These are phyloP conservation scores for Lophiotrema nucula DNA, from an alignment of 495 filamentous ascomycete species.

Conservation along the genomic window DNA sequence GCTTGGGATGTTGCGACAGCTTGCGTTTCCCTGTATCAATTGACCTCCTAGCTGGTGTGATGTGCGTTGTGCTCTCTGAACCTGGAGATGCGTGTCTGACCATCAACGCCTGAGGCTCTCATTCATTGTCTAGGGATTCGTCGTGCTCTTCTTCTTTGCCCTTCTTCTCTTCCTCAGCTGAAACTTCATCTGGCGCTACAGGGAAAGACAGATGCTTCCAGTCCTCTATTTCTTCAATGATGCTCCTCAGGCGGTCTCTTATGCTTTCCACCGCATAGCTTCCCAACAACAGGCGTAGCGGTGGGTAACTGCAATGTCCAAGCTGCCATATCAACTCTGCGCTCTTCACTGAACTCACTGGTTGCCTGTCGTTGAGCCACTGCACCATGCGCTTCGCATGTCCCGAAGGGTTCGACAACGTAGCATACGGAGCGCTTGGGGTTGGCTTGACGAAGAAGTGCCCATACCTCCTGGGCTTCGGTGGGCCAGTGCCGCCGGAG, in stretches of 20 bases:
- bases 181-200: conserved; percentile 27
- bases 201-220: conserved; percentile 47
- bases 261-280: conserved; percentile 96
- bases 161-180: not conserved
- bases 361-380: conserved; percentile 89
- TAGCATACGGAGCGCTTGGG: conserved; percentile 74
- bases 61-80: too few species aligned
- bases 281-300: conserved; percentile 77
- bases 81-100: too few species aligned
- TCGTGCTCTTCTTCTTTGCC: not conserved
- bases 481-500: conserved; percentile 3
- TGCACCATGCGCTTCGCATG: conserved; percentile 94
- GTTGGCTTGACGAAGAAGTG: conserved; percentile 85
- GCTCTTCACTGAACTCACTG: conserved; percentile 86
- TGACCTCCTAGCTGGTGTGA: too few species aligned
- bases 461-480: conserved; percentile 56
- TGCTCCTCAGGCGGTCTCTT: conserved; percentile 78
- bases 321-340: conserved; percentile 97
- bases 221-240: conserved; percentile 75
- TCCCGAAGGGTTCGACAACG: conserved; percentile 71
- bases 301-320: conserved; percentile 88
- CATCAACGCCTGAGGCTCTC: too few species aligned
- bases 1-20: too few species aligned
- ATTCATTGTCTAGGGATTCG: not conserved
- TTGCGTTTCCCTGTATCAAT: too few species aligned